Evolutionary conservation across 352 stramenopile species (phyloP).

Genomic region (Pseudoperonospora humuli): DNA sequence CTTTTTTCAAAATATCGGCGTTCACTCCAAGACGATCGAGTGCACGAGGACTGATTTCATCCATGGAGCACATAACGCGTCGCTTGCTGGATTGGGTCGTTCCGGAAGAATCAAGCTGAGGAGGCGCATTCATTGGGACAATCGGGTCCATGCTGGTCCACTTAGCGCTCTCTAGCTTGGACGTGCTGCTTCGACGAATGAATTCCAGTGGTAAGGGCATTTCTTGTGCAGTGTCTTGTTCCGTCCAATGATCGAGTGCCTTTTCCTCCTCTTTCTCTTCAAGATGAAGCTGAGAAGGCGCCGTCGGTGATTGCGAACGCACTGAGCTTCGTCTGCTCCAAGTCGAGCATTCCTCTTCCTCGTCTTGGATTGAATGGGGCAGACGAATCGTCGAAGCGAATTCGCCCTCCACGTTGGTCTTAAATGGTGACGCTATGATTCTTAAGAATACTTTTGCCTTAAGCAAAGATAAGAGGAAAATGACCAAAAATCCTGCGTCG

Average conservation of each 20-base stretch:
- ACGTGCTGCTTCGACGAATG: constrained; percentile 2
- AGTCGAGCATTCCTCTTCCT: not conserved
- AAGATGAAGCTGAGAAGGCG: constrained; percentile 3
- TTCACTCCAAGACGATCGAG: constrained; percentile 57
- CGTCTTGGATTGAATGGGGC: constrained; percentile 11
- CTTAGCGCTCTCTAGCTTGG: constrained; percentile 14
- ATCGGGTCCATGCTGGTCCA: no score
- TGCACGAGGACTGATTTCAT: constrained; percentile 37
- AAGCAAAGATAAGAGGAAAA: no score
- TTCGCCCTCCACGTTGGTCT: no score
- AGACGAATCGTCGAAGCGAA: no score
- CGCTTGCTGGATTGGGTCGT: constrained; percentile 10
- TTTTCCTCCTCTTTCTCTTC: constrained; percentile 11
- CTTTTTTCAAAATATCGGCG: constrained; percentile 50
- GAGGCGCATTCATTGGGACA: constrained; percentile 3
- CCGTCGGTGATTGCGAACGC: constrained; percentile 1
- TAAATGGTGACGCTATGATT: no score
- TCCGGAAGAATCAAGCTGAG: constrained; percentile 5
- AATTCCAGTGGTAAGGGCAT: constrained; percentile 3
- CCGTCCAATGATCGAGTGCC: constrained; percentile 3
- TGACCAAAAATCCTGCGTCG: no score
- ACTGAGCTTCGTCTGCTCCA: constrained; percentile 6
- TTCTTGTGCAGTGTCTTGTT: not conserved
- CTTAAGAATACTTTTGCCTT: no score
- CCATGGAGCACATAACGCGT: constrained; percentile 21